phyloP scores from a whole-genome alignment of 2,329 filamentous ascomycete species.

The Trichothecium sympodiale region DNA sequence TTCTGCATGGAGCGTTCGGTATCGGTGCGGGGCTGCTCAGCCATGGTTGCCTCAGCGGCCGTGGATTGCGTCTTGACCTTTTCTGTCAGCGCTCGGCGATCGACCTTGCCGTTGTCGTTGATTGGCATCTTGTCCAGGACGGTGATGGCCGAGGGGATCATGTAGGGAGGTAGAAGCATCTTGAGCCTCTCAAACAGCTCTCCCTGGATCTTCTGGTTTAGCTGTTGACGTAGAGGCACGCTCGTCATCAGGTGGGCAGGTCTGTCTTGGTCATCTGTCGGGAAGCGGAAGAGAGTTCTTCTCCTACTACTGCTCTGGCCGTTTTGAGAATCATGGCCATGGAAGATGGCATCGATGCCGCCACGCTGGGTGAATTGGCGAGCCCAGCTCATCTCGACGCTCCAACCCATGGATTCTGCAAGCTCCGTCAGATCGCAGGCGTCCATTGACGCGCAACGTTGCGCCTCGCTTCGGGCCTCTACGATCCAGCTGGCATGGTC shows the following conservation, averaged over 20 bases:
- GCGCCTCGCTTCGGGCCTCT: background rate
- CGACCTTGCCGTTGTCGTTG: constrained; percentile 11
- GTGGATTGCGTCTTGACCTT: background rate
- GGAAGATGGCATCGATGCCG: constrained; percentile 9
- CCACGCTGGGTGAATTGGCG: constrained; percentile 16
- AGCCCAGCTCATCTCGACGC: constrained; percentile 32
- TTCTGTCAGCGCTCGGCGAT: constrained; percentile 4
- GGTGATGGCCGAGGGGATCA: constrained; percentile 9
- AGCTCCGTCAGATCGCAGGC: constrained; percentile 10
- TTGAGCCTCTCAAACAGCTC: constrained; percentile 1
- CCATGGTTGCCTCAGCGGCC: constrained; percentile 1
- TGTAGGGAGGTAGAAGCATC: constrained; percentile 5
- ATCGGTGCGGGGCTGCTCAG: background rate
- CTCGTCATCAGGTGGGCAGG: background rate
- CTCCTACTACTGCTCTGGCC: background rate
- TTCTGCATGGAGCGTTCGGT: constrained; percentile 13
- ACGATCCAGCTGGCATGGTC: constrained; percentile 3
- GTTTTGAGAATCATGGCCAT: constrained; percentile 20
- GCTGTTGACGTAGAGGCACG: constrained; percentile 2
- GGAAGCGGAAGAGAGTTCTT: constrained; percentile 8
- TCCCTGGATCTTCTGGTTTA: background rate
- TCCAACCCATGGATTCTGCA: constrained; percentile 24
- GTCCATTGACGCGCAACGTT: constrained; percentile 5
- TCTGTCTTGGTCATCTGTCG: constrained; percentile 4
- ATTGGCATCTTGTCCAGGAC: constrained; percentile 10